Evolutionary conservation across 192 early-diverging fungal species (phyloP).

Genomic region (Coemansia sp.): DNA sequence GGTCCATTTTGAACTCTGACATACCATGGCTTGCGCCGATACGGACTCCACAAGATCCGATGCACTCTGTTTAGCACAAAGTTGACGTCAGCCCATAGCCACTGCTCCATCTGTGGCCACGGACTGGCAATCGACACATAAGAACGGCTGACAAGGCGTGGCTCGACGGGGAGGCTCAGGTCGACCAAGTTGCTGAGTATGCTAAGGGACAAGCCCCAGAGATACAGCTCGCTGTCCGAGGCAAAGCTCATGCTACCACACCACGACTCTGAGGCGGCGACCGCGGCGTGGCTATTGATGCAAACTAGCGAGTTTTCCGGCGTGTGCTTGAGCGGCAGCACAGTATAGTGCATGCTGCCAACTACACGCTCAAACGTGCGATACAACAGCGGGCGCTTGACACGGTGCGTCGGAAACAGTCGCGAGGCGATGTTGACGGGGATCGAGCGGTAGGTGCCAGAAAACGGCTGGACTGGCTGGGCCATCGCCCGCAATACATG

Average conservation of each 20-base stretch:
- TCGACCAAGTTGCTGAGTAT: conserved; percentile 42
- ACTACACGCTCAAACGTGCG: conserved; percentile 7
- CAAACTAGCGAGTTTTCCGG: neutral
- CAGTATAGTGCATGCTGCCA: conserved; percentile 27
- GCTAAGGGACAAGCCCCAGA: conserved; percentile 48
- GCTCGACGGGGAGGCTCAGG: conserved; percentile 23
- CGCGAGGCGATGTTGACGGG: conserved; percentile 17
- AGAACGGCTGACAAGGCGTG: neutral
- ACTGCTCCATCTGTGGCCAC: conserved; percentile 42
- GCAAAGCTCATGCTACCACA: conserved; percentile 17
- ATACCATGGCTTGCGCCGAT: conserved; percentile 37
- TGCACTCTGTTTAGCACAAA: conserved; percentile 12
- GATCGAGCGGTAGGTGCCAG: conserved; percentile 6
- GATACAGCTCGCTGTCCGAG: conserved; percentile 29
- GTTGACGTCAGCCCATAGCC: conserved; percentile 44
- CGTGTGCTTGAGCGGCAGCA: conserved; percentile 23
- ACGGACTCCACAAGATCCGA: conserved; percentile 15
- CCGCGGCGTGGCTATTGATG: neutral
- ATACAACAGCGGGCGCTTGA: conserved; percentile 19
- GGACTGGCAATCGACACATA: conserved; percentile 33
- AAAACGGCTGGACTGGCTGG: conserved; percentile 11
- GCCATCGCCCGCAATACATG: conserved; percentile 19
- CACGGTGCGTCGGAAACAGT: conserved; percentile 1
- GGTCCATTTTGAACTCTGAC: neutral
- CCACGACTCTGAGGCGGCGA: neutral